phyloP scores from a whole-genome alignment of 1,284 basidiomycete genomes.

The Meripilus lineatus region DNA sequence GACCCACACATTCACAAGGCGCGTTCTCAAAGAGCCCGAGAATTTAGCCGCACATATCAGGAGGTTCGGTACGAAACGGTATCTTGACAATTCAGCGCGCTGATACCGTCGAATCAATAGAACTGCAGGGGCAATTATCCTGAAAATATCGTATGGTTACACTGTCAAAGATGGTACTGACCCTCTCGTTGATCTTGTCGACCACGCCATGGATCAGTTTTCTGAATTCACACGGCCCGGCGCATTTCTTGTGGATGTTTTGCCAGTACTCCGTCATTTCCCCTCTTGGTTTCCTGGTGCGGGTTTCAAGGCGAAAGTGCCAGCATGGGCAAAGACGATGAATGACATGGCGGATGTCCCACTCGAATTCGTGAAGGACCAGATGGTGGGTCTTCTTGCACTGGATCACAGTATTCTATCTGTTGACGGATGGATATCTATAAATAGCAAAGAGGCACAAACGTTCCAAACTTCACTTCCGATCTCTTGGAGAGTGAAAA shows the following conservation, averaged over 20 bases:
- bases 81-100: too few species aligned
- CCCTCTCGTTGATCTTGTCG: slow-evolving; percentile 3
- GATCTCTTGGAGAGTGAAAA: slow-evolving; percentile 10
- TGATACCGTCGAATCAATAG: slow-evolving; percentile 12
- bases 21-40: slow-evolving; percentile 14
- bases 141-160: slow-evolving; percentile 11
- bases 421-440: not conserved
- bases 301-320: slow-evolving; percentile 38
- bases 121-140: slow-evolving; percentile 13
- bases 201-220: slow-evolving; percentile 1
- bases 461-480: slow-evolving; percentile 15
- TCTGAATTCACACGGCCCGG: not conserved
- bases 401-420: not conserved
- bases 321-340: slow-evolving; percentile 27
- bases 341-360: slow-evolving; percentile 28
- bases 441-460: slow-evolving; percentile 15
- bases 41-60: slow-evolving; percentile 11
- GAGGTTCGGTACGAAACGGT: slow-evolving; percentile 2
- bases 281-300: slow-evolving; percentile 4
- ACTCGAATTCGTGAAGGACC: slow-evolving; percentile 25
- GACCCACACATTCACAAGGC: slow-evolving; percentile 24
- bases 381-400: slow-evolving; percentile 22
- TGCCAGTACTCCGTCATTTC: slow-evolving; percentile 1
- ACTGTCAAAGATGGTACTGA: slow-evolving; percentile 4
- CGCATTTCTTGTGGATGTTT: slow-evolving; percentile 1